Conservation (phyloP, 2,329 filamentous ascomycete genomes). For the Ophiostoma triangulosporum region DNA sequence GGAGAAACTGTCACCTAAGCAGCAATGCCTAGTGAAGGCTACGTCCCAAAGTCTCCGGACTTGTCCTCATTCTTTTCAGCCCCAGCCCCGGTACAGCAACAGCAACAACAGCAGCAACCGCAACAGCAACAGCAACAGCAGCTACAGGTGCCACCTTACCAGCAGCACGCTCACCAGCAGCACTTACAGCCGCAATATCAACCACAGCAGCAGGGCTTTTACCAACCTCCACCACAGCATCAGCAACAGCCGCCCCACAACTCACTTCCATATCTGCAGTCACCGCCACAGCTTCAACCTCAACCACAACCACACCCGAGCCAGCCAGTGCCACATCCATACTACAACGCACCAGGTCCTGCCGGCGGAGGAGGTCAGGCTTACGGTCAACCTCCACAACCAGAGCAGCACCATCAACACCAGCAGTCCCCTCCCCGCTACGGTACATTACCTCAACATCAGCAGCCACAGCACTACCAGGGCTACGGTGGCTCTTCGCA, state of each 20-base stretch:
- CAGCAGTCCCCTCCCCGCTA: background rate
- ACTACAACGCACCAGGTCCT: background rate
- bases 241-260: conserved; percentile 5
- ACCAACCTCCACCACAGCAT: conserved; percentile 10
- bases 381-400: background rate
- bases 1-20: background rate
- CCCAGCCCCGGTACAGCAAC: conserved; percentile 17
- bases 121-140: conserved; percentile 19
- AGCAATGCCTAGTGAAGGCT: conserved; percentile 37
- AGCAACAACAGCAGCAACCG: conserved; percentile 13
- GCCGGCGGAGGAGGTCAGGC: background rate
- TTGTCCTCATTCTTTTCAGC: conserved; percentile 41
- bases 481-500: conserved; percentile 14
- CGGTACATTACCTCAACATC: background rate
- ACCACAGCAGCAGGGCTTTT: conserved; percentile 6
- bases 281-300: conserved; percentile 15
- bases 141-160: conserved; percentile 16
- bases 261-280: conserved; percentile 6
- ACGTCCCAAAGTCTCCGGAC: conserved; percentile 46
- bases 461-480: conserved; percentile 15
- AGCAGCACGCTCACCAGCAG: conserved; percentile 13
- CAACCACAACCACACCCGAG: background rate
- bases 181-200: conserved; percentile 14
- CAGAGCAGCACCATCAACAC: conserved; percentile 1
- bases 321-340: background rate